These are phyloP conservation scores for Sabuloglossum arenarium DNA, from an alignment of 495 filamentous ascomycete genomes.

Conservation along the genomic window DNA sequence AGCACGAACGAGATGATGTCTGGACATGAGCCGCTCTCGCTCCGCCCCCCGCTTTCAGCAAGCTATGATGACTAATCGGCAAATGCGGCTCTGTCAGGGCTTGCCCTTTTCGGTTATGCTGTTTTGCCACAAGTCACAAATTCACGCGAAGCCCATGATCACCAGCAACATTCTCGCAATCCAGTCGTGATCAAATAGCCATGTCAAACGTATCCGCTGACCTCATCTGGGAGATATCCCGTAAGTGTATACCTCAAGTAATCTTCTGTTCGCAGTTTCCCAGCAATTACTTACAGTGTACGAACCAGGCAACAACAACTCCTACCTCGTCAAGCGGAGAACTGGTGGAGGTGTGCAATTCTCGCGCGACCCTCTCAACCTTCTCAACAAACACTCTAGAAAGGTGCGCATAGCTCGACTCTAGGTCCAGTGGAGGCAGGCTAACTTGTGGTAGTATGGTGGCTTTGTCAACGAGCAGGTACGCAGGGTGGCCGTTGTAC, in stretches of 20 bases:
- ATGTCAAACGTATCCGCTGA: conserved; percentile 57
- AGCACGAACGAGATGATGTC: not conserved
- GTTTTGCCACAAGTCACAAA: not conserved
- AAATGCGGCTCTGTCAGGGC: not conserved
- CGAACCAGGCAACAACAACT: conserved; percentile 47
- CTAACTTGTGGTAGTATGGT: conserved; percentile 40
- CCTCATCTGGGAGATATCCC: conserved; percentile 76
- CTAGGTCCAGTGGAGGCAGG: conserved; percentile 7
- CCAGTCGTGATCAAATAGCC: conserved; percentile 4
- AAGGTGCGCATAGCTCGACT: conserved; percentile 38
- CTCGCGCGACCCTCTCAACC: conserved; percentile 82
- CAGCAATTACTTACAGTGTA: not conserved
- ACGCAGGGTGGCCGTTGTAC: conserved; percentile 14
- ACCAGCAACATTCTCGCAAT: conserved; percentile 17
- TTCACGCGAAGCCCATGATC: conserved; percentile 5
- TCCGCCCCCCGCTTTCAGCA: not conserved
- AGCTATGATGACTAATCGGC: not conserved
- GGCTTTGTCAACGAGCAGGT: conserved; percentile 91
- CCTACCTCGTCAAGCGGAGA: conserved; percentile 80
- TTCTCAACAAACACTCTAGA: conserved; percentile 71
- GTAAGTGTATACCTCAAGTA: conserved; percentile 30
- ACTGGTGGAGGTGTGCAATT: conserved; percentile 55
- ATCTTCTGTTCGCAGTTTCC: not conserved
- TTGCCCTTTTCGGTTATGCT: not conserved
- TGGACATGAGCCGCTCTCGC: not conserved